Conservation (phyloP, 768 basidiomycete species). For the Phanerochaete carnosa region DNA sequence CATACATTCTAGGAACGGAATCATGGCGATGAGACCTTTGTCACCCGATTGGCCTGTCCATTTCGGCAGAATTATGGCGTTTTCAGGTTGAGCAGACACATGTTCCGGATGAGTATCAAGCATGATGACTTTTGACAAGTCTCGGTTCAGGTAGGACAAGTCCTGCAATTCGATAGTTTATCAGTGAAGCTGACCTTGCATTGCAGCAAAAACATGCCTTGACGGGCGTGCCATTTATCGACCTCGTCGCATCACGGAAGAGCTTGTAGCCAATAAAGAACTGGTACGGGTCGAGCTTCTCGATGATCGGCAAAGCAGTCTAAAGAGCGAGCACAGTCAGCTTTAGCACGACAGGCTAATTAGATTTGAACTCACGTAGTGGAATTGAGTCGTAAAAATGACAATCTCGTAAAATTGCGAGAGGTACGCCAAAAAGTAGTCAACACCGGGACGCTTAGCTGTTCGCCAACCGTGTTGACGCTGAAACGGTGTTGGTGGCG, state of each 20-base stretch:
- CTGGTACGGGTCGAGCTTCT: constrained; percentile 92
- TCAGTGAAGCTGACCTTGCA: neutral
- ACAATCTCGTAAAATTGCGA: constrained; percentile 99
- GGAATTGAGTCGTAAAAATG: constrained; percentile 87
- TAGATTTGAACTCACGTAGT: constrained; percentile 63
- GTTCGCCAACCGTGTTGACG: constrained; percentile 95
- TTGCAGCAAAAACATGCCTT: constrained; percentile 51
- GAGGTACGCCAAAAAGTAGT: constrained; percentile 97
- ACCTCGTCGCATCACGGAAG: constrained; percentile 90
- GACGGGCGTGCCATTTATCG: constrained; percentile 76
- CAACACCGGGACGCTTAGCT: constrained; percentile 95
- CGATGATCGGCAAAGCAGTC: constrained; percentile 85
- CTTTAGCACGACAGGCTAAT: neutral
- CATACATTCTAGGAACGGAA: constrained; percentile 93
- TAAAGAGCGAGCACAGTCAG: constrained; percentile 28
- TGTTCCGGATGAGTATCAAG: constrained; percentile 86
- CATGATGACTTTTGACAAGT: constrained; percentile 83
- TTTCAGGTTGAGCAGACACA: constrained; percentile 78
- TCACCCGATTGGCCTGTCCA: constrained; percentile 83
- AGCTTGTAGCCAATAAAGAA: constrained; percentile 87
- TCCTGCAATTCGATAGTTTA: constrained; percentile 47
- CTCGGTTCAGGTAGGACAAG: constrained; percentile 91
- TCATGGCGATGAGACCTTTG: constrained; percentile 82
- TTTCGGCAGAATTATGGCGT: constrained; percentile 76
- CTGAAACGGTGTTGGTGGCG: constrained; percentile 34